Conservation (phyloP, 495 filamentous ascomycete species). For the Polyplosphaeria fusca region DNA sequence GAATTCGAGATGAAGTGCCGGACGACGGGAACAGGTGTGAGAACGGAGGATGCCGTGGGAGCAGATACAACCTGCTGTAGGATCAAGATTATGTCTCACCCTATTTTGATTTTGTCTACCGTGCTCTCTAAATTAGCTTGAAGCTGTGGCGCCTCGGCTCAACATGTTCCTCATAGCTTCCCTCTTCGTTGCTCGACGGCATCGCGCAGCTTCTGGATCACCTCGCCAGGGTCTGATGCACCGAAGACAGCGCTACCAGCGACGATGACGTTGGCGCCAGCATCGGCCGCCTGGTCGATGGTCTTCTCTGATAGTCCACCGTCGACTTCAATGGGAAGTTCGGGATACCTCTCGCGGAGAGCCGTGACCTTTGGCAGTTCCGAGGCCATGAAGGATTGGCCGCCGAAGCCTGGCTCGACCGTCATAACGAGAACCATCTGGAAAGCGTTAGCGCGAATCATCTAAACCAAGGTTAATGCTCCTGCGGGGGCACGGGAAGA, state of each 20-base stretch:
- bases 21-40: too few relatives aligned
- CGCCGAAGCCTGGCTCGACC: conserved; percentile 94
- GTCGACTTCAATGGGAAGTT: conserved; percentile 95
- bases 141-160: neutral
- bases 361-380: conserved; percentile 90
- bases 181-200: conserved; percentile 63
- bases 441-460: conserved; percentile 3
- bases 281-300: conserved; percentile 90
- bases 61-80: too few relatives aligned
- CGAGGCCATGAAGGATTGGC: conserved; percentile 96
- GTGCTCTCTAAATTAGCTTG: too few relatives aligned
- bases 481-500: neutral
- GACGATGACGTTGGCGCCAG: conserved; percentile 96
- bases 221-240: conserved; percentile 78
- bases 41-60: too few relatives aligned
- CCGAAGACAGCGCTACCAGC: conserved; percentile 97
- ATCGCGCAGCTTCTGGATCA: conserved; percentile 74
- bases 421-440: conserved; percentile 99
- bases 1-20: too few relatives aligned
- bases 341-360: conserved; percentile 77
- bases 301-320: conserved; percentile 84
- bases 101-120: too few relatives aligned
- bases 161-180: conserved; percentile 16
- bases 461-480: conserved; percentile 9
- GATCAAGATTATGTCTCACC: too few relatives aligned